These are phyloP conservation scores for Kwoniella newhampshirensis DNA, from an alignment of 768 basidiomycete genomes.

Conservation along the genomic window DNA sequence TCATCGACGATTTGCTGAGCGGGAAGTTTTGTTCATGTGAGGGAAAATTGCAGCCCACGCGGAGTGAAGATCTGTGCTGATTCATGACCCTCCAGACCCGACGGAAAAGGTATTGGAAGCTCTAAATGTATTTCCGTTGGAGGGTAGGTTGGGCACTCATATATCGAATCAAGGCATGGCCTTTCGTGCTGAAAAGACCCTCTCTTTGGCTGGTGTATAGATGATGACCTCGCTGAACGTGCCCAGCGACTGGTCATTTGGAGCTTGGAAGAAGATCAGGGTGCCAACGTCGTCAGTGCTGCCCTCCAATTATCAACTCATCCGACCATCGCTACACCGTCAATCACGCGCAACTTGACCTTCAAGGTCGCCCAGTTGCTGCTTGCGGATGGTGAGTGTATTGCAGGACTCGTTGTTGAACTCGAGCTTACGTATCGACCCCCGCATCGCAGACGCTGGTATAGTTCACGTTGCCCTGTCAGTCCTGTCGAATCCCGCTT, in stretches of 20 bases:
- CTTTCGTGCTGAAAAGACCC: neutral
- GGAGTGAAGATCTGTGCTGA: neutral
- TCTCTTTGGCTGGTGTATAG: constrained; percentile 10
- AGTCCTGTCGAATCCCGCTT: constrained; percentile 37
- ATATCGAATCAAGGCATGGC: too few relatives aligned
- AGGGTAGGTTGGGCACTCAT: constrained; percentile 20
- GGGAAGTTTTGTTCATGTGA: constrained; percentile 16
- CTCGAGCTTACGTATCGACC: neutral
- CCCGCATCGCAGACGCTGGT: constrained; percentile 32
- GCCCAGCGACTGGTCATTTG: constrained; percentile 39
- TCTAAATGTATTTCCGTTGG: constrained; percentile 35
- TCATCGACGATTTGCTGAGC: constrained; percentile 30
- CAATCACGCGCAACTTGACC: constrained; percentile 28
- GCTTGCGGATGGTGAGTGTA: constrained; percentile 39
- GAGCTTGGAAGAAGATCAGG: constrained; percentile 41
- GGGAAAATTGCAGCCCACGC: neutral
- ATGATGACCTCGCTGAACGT: constrained; percentile 25
- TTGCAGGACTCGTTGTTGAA: neutral
- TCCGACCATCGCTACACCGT: constrained; percentile 27
- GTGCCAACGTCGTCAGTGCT: constrained; percentile 31
- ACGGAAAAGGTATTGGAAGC: constrained; percentile 34
- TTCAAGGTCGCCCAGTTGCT: constrained; percentile 42
- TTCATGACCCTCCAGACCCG: constrained; percentile 11
- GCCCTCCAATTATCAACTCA: constrained; percentile 36
- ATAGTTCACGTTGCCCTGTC: constrained; percentile 40